Evolutionary conservation across 805 yeast species (phyloP), one percentile per base, ranked within the genome.

Genomic region (Lachancea thermotolerans): DNA sequence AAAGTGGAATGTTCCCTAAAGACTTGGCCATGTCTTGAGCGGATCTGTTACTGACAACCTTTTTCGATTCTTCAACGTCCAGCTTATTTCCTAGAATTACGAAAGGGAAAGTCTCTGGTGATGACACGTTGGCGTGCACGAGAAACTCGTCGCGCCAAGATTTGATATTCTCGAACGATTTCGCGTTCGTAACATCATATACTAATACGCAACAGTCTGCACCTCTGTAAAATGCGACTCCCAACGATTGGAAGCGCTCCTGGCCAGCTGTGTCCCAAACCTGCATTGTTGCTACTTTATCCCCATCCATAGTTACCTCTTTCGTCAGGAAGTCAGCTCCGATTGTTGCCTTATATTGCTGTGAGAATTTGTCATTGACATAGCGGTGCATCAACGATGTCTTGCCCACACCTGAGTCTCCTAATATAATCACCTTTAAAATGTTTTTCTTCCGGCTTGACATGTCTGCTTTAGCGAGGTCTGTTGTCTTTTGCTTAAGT

Each of bases 221-320:
- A 32, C 98, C 98, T 58, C 99, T 75, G 66, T 93, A 91, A 65
- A 91, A 91, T 0, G 98, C 98, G 37, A 91, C 97, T 12, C 98
- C 98, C 50, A 91, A 72, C 47, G 95, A 83, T 68, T 93, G 98
- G 74, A 91, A 91, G 58, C 99, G 77, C 67, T 91, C 99, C 71
- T 91, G 99, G 32, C 99, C 99, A 7, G 98, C 98, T 36, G 99
- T 91, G 62, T 91, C 99, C 99, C 99, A 91, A 45, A 93, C 84
- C 68, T 85, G 91, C 68, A 70, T 66, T 5, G 74, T 70, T 12
- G 72, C 75, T 11, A 68, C 55, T 39, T 57, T 61, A 42, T 60
- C 84, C 65, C 84, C 93, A 64, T 93, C 98, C 47, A 93, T 78
- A 25, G 75, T 70, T 48, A 91, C 78, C 58, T 91, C 98, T 65